Evolutionary conservation across 1,284 basidiomycete genomes (phyloP), one percentile per base, ranked within the genome.

Genomic region (Tilletia horrida): DNA sequence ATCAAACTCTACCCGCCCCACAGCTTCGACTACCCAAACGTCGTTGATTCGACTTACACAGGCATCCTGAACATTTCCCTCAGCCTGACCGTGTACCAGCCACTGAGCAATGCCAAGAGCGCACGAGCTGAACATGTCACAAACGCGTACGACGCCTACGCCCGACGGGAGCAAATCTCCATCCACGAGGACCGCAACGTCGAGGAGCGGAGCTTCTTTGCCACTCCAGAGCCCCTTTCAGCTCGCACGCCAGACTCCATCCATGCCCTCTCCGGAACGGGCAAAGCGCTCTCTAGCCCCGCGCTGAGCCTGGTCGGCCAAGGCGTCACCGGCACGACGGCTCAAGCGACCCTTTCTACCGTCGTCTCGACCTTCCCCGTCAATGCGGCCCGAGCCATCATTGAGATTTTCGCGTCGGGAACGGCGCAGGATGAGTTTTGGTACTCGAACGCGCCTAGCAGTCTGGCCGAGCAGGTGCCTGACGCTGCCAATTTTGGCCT

Each of bases 401-500:
- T 76, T 11, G 75, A 78, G 35, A 48, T 78, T 1, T 74, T 70
- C 52, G 76, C 76, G 0, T 66, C 47, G 21, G 76, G 74, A 0
- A 77, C 74, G 0, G 66, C 73, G 2, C 64, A 44, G 14, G 74
- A 70, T 35, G 66, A 68, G 67, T 61, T 71, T 57, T 76, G 90
- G 90, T 92, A 90, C 77, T 88, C 85, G 82, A 90, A 90, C 71
- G 84, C 85, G 40, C 85, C 89, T 0, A 87, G 90, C 73, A 78
- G 87, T 67, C 88, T 88, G 76, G 73, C 89, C 44, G 67, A 77
- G 4, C 83, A 85, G 68, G 81, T 91, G 81, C 6, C 86, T 83
- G 3, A 85, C 84, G 65, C 86, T 85, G 0, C 85, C 88, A 67
- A 67, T 2, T 66, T 71, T 11, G 70, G 89, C 89, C 0, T 65